Evolutionary conservation across 129 eudicot genomes (phyloP), one percentile per base, ranked within the genome.

Genomic region (Erigeron canadensis): DNA sequence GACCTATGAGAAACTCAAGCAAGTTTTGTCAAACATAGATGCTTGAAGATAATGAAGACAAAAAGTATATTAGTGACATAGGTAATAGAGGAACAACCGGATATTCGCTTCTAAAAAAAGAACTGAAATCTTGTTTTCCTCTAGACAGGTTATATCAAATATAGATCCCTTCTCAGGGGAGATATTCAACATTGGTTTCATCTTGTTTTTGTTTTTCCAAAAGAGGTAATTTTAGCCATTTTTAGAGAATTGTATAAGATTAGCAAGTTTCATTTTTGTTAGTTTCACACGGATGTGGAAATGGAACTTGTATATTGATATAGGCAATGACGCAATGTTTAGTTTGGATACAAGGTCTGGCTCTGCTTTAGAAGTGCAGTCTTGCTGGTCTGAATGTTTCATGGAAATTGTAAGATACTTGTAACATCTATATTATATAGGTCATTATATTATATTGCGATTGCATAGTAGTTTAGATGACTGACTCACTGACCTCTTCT

Each of bases 1-100:
- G 98, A 94, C 98, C 0, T 94, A 89, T 9, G 98, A 94, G 84
- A 85, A 81, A 71, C 63, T 94, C 71, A 94, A 94, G 80, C 91
- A 89, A 75, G 57, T 93, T 37, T 86, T 93, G 75, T 83, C 96
- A 50, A 75, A 71, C 54, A 17, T 82, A 13, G 87, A 88, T 60
- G 81, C 77, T 37, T 73, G 70, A 79, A 58, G 66, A 62, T 77
- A 48, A 1, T 42, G 39, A 21, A 34, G 42, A 46, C n/a, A 10
- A 59, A 37, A 19, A 8, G 43, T 28, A 60, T 68, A 43, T 67
- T 67, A 63, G 60, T 73, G 39, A 73, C 50, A 58, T 67, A 66
- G 74, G 56, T 59, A 56, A 39, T 44, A 75, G 73, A 13, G 46
- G 61, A 58, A 41, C 45, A 62, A 60, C 70, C 69, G 10, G n/a